Percentiles rank a stretch among this genome's conserved stretches.
phyloP scores from a whole-genome alignment of 2,329 filamentous ascomycete genomes.

The Colletotrichum trifolii region DNA sequence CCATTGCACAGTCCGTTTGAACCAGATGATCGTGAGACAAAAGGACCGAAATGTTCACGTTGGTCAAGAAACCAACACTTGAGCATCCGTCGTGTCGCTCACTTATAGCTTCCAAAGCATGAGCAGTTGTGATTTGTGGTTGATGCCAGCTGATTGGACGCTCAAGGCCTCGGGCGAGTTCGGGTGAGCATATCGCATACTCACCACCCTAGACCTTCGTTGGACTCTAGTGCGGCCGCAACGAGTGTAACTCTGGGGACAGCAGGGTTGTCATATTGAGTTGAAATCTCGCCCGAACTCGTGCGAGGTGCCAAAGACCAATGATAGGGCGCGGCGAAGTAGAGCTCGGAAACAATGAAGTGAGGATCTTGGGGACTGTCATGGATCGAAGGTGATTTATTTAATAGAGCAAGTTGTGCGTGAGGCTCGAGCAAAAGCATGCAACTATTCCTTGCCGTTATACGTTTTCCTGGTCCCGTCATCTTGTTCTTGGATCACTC shows the following conservation, averaged over 20 bases:
- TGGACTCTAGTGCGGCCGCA: background rate
- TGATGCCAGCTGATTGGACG: constrained; percentile 5
- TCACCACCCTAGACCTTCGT: constrained; percentile 49
- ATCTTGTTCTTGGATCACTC: too few relatives aligned
- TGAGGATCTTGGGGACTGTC: too few relatives aligned
- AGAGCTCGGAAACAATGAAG: too few relatives aligned
- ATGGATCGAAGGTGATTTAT: too few relatives aligned
- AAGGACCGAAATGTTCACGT: too few relatives aligned
- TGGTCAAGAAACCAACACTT: constrained; percentile 36
- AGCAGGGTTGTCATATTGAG: background rate
- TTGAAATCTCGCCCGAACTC: constrained; percentile 25
- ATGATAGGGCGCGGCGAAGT: too few relatives aligned
- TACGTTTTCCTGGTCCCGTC: background rate
- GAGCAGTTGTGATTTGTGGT: constrained; percentile 19
- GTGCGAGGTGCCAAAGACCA: constrained; percentile 4
- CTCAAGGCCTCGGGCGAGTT: constrained; percentile 24
- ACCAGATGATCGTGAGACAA: background rate
- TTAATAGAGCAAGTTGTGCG: too few relatives aligned
- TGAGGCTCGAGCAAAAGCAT: background rate
- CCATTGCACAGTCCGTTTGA: constrained; percentile 1
- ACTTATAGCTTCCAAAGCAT: background rate
- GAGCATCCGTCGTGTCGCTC: background rate
- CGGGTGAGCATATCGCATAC: constrained; percentile 48
- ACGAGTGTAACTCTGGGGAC: constrained; percentile 1
- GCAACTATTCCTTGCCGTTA: background rate